Percentiles rank a stretch among this genome's conserved stretches.
Evolutionary conservation across 2,329 filamentous ascomycete genomes (phyloP).

Genomic region (Macrophomina tecta): DNA sequence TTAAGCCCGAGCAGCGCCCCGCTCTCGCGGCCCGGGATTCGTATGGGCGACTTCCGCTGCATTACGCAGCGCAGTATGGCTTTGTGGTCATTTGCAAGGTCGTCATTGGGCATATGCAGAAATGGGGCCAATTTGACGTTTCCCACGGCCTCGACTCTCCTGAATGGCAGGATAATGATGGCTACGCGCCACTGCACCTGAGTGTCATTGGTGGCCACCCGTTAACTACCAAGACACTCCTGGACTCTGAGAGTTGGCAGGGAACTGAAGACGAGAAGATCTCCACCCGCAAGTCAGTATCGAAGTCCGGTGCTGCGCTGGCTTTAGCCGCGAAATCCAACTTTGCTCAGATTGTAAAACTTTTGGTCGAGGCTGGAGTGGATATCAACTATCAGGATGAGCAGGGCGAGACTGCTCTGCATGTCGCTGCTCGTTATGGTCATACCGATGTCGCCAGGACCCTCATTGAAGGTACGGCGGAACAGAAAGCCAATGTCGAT

Average conservation of each 20-base stretch:
- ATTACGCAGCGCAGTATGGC: slow-evolving; percentile 94
- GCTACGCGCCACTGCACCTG: slow-evolving; percentile 88
- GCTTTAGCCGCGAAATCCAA: slow-evolving; percentile 88
- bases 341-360: slow-evolving; percentile 80
- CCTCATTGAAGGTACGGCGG: slow-evolving; percentile 71
- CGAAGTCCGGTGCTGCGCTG: slow-evolving; percentile 86
- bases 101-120: slow-evolving; percentile 85
- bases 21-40: slow-evolving; percentile 75
- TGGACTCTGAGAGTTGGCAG: slow-evolving; percentile 81
- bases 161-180: slow-evolving; percentile 91
- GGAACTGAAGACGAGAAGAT: slow-evolving; percentile 67
- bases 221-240: slow-evolving; percentile 78
- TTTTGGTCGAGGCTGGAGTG: slow-evolving; percentile 87
- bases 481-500: slow-evolving; percentile 78
- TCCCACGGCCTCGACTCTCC: slow-evolving; percentile 84
- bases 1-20: slow-evolving; percentile 70
- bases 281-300: slow-evolving; percentile 70
- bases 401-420: slow-evolving; percentile 87
- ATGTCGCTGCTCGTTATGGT: slow-evolving; percentile 88
- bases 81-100: slow-evolving; percentile 89
- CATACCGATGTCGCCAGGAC: slow-evolving; percentile 80
- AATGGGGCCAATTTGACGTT: slow-evolving; percentile 86
- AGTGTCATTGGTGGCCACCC: slow-evolving; percentile 91
- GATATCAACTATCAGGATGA: slow-evolving; percentile 94
- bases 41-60: slow-evolving; percentile 83